Base-by-base conservation (phyloP, 2,329 filamentous ascomycete genomes). In the Trichoderma simmonsii region DNA sequence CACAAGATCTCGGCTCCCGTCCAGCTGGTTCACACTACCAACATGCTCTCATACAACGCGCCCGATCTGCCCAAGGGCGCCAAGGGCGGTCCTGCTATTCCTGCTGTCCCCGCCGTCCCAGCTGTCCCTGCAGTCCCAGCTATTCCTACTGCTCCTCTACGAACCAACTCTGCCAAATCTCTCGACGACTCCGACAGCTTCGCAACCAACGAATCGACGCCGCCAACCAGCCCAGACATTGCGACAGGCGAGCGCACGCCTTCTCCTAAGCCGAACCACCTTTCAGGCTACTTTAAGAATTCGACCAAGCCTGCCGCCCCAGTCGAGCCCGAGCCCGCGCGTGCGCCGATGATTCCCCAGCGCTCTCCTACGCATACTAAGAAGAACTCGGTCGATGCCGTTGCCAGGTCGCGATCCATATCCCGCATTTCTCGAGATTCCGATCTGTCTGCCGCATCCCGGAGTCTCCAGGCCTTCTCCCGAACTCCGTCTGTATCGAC, bases 11-110 rank as follows among this genome's bases (percentile, higher is more conserved):
- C 96, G 1, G 89, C 87, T 3, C 96, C 96, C 0, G 87, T 97
- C 68, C 91, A 94, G 81, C 87, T 99, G 74, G 86, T 98, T 63
- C 97, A 96, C 73, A 97, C 95, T 6, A 98, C 96, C 76, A 99
- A 98, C 82, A 94, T 97, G 88, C 91, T 98, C 70, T 94, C 94
- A 8, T 97, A 97, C 87, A 95, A 95, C 79, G 95, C 96, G 11
- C 95, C 95, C 65, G 92, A 98, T 79, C 90, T 98, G 74, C 84
- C 85, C 86, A 78, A 60, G 26, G 56, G 43, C 9, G 9, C 15
- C 39, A 48, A 48, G 21, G 48, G 18, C 36, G 7, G 39, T n/a
- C 39, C 39, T n/a, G 39, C 39, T 9, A 43, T 43, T 43, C 39
- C 39, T 43, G 15, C 18, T 43, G 18, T 43, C 7, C 36, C 36